phyloP scores from a whole-genome alignment of 2,329 filamentous ascomycete species.

The Zasmidium cellare region DNA sequence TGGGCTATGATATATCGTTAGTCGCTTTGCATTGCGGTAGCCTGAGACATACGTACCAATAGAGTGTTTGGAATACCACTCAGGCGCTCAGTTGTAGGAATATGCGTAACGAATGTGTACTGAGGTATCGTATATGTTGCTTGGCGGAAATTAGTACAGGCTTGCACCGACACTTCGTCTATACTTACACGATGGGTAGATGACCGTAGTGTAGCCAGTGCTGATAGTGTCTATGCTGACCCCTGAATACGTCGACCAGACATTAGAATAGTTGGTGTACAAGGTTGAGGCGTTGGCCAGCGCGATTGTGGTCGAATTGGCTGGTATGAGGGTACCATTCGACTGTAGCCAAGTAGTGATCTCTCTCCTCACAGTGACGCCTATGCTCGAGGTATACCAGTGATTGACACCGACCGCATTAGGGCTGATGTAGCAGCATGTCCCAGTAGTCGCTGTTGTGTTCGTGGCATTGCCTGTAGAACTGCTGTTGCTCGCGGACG shows the following conservation, averaged over 20 bases:
- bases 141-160: background rate
- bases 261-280: background rate
- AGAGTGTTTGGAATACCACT: background rate
- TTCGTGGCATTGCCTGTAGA: background rate
- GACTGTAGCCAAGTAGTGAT: slow-evolving; percentile 13
- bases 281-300: slow-evolving; percentile 2
- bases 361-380: slow-evolving; percentile 8
- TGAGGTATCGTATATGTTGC: background rate
- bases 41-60: background rate
- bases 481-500: background rate
- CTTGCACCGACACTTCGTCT: background rate
- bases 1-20: background rate
- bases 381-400: slow-evolving; percentile 14
- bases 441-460: background rate
- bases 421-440: slow-evolving; percentile 13
- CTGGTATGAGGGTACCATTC: slow-evolving; percentile 6
- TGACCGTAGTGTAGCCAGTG: background rate
- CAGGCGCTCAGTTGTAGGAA: background rate
- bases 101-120: slow-evolving; percentile 3
- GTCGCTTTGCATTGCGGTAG: background rate
- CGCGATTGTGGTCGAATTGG: slow-evolving; percentile 7
- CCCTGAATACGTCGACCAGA: background rate
- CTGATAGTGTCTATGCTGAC: background rate
- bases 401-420: slow-evolving; percentile 9
- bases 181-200: background rate